Base-by-base conservation (phyloP, 176 grass and related monocot species). In the Melocanna baccifera region DNA sequence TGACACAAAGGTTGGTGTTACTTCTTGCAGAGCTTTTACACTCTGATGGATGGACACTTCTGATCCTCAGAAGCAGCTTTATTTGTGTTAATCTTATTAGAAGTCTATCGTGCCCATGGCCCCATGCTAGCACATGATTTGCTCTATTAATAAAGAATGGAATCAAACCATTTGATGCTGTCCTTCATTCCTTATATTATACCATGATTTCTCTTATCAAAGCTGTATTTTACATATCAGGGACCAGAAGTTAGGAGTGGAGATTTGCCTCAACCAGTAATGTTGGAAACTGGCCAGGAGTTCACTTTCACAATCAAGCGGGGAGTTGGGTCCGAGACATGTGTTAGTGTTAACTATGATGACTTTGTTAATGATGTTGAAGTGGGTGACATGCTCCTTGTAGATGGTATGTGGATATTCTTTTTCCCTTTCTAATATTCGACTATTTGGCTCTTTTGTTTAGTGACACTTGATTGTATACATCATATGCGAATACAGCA, bases 201-300 rank as follows among this genome's bases (percentile, higher is more conserved):
- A 48, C 52, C 51, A 69, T 69, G n/a, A 56, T 91, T 85, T 71
- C 42, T 62, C 51, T 64, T 16, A 82, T 86, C 23, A 43, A 59
- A 75, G 29, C 18, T 58, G 9, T 43, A 67, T 77, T 87, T 77
- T 94, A 37, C 68, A 80, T 78, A 40, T 80, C 75, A 99, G 96
- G 96, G 96, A 40, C 96, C 96, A 71, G 96, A 99, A 79, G 93
- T 99, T 82, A 91, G 96, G 66, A 99, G 96, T 69, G 96, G 93
- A 74, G 96, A 99, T 75, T 94, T 99, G 67, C 93, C 96, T 42
- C 88, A 99, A 73, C 96, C 93, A 30, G 89, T 96, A 74, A 69
- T 73, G 56, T 84, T 99, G 50, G 55, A 72, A 69, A 78, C 67
- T 25, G 90, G 93, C 34, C 96, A 94, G 34, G 93, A 92, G 12